phyloP scores from a whole-genome alignment of 2,329 filamentous ascomycete genomes.

The Colletotrichum magnum region DNA sequence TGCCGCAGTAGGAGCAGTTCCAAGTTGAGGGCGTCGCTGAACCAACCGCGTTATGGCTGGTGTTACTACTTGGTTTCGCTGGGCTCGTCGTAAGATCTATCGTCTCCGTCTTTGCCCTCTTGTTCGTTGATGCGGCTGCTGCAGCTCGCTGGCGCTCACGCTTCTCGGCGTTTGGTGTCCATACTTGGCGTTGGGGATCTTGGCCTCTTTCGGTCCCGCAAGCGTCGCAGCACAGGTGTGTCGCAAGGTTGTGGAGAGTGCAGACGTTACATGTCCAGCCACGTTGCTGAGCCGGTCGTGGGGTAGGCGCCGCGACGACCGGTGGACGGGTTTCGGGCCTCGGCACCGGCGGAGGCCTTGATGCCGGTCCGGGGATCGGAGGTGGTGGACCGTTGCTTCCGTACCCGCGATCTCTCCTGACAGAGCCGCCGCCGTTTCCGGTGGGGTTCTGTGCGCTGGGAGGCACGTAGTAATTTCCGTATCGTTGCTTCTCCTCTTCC shows the following conservation, averaged over 20 bases:
- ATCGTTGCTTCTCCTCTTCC: slow-evolving; percentile 75
- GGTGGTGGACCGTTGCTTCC: slow-evolving; percentile 32
- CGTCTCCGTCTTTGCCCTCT: slow-evolving; percentile 1
- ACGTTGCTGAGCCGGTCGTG: slow-evolving; percentile 33
- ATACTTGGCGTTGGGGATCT: slow-evolving; percentile 39
- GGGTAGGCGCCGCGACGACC: not conserved
- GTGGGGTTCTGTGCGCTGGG: slow-evolving; percentile 66
- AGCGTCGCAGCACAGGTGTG: slow-evolving; percentile 69
- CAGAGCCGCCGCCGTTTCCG: slow-evolving; percentile 56
- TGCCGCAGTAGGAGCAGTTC: slow-evolving; percentile 67
- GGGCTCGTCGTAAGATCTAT: slow-evolving; percentile 55
- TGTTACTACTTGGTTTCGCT: slow-evolving; percentile 41
- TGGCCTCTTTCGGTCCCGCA: slow-evolving; percentile 56
- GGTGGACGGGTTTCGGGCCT: slow-evolving; percentile 28
- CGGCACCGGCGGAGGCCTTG: slow-evolving; percentile 42
- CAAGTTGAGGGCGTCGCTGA: slow-evolving; percentile 55
- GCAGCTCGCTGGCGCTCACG: slow-evolving; percentile 43
- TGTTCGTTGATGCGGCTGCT: slow-evolving; percentile 24
- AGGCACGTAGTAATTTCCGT: slow-evolving; percentile 67
- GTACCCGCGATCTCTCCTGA: slow-evolving; percentile 44
- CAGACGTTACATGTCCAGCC: slow-evolving; percentile 70
- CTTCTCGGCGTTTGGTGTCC: slow-evolving; percentile 43
- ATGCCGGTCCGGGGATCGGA: slow-evolving; percentile 24
- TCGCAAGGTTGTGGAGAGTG: slow-evolving; percentile 68
- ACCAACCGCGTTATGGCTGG: slow-evolving; percentile 31